Evolutionary conservation across 208 protist genomes (phyloP), one percentile per base, ranked within the genome.

Genomic region (Crithidia expoeki): DNA sequence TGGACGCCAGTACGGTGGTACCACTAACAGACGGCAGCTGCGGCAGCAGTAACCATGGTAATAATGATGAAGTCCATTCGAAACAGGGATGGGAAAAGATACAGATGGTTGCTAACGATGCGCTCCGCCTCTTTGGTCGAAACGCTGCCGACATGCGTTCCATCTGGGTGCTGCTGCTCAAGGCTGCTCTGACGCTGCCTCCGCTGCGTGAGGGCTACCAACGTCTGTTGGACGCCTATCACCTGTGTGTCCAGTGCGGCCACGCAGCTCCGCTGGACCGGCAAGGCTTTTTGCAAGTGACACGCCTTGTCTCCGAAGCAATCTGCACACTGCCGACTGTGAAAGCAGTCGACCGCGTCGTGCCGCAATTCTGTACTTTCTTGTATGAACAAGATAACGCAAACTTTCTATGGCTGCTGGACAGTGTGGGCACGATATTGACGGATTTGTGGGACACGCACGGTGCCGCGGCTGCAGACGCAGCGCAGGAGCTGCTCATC

Each of bases 391-490:
- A 90, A 51, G 56, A 68, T 16, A 80, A 40, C 27, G 51, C 89
- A 2, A 87, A 67, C 70, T 94, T 92, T 72, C 55, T 92, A 28
- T 94, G 89, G 89, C 33, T 91, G 47, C 61, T 85, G 23, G 86
- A 94, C 44, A 73, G 76, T 23, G 74, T 89, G 3, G 75, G 84
- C 25, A 51, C 63, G 7, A 74, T 86, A 21, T 63, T 91, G 55
- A 81, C 64, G 44, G 74, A 73, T 19, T 65, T 91, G 38, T 91
- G 86, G 85, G 62, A 72, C 16, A 27, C 47, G 4, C 78, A 92
- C 61, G 75, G 80, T 6, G 28, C 68, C 1, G 40, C 34, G 11
- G 84, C 61, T 0, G 69, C 42, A 2, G 30, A 10, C 7, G 72
- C 68, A 0, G 84, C 82, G 2, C 53, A 42, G 21, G 10, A 72